Percentiles rank a stretch among this genome's conserved stretches.
These are phyloP conservation scores for Taiozyma sp. DNA, from an alignment of 1,139 yeast species.

Conservation along the genomic window DNA sequence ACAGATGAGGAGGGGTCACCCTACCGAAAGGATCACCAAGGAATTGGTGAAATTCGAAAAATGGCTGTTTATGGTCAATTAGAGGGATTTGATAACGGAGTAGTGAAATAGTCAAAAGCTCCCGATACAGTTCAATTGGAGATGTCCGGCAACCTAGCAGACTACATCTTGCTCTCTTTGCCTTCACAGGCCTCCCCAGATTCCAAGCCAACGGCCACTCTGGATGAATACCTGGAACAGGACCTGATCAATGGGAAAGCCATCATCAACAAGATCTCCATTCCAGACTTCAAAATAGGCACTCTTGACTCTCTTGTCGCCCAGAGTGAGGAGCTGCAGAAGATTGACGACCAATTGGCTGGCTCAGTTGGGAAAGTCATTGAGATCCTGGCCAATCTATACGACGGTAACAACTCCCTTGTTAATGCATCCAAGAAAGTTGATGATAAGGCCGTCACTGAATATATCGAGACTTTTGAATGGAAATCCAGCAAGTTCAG, in stretches of 20 bases:
- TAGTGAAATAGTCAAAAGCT: background rate
- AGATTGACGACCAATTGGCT: conserved; percentile 72
- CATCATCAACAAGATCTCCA: conserved; percentile 37
- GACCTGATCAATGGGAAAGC: conserved; percentile 31
- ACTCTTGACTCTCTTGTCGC: conserved; percentile 88
- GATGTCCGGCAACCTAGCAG: conserved; percentile 19
- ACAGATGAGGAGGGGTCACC: background rate
- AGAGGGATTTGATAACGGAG: background rate
- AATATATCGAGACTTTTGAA: conserved; percentile 66
- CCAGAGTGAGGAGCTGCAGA: conserved; percentile 84
- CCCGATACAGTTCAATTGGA: background rate
- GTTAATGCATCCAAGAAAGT: conserved; percentile 45
- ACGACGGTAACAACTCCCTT: conserved; percentile 40
- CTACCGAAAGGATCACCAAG: background rate
- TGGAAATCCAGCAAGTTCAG: conserved; percentile 91
- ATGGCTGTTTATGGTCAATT: background rate
- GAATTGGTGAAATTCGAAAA: background rate
- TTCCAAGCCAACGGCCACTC: conserved; percentile 32
- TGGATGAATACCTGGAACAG: conserved; percentile 32
- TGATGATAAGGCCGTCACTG: conserved; percentile 44
- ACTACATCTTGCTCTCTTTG: conserved; percentile 36
- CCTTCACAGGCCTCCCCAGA: conserved; percentile 46
- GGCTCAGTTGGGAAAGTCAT: conserved; percentile 66
- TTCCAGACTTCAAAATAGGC: conserved; percentile 93
- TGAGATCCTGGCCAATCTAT: conserved; percentile 58